Conservation (phyloP, 2,329 filamentous ascomycete genomes). For the Annulohypoxylon truncatum region DNA sequence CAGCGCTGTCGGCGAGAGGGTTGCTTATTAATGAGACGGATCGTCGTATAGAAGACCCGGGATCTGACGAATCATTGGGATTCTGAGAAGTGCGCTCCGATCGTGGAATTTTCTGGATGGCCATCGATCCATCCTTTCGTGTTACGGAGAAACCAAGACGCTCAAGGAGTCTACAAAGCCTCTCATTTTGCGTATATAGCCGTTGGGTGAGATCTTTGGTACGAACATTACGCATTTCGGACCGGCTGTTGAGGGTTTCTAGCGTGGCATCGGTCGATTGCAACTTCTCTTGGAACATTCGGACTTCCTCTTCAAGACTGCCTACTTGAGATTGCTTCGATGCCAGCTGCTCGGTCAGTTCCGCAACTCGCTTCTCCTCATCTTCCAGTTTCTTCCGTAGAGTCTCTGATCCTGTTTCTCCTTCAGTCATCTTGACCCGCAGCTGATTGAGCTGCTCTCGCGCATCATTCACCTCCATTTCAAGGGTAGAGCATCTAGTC, state of each 20-base stretch:
- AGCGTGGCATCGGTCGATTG: conserved; percentile 65
- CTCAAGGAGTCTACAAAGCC: conserved; percentile 84
- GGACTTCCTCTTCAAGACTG: conserved; percentile 80
- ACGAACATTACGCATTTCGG: conserved; percentile 76
- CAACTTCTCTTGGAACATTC: conserved; percentile 73
- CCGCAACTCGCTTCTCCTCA: conserved; percentile 76
- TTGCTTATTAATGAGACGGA: conserved; percentile 66
- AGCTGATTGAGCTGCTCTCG: conserved; percentile 76
- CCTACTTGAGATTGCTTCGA: conserved; percentile 81
- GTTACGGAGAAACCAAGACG: conserved; percentile 85
- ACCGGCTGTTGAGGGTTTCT: conserved; percentile 63
- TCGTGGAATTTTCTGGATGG: conserved; percentile 77
- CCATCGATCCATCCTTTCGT: conserved; percentile 77
- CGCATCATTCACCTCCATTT: conserved; percentile 70
- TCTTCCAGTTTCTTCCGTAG: conserved; percentile 80
- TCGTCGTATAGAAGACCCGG: conserved; percentile 63
- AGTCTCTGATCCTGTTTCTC: conserved; percentile 84
- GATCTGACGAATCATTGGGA: conserved; percentile 68
- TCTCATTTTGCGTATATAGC: conserved; percentile 85
- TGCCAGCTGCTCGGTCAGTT: conserved; percentile 76
- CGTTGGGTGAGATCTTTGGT: conserved; percentile 87
- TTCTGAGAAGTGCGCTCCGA: conserved; percentile 69
- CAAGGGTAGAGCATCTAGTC: conserved; percentile 65
- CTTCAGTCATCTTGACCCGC: conserved; percentile 79
- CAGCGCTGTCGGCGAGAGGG: conserved; percentile 68